Base-by-base conservation (phyloP, 306 rosid genomes). In the Quillaja saponaria region DNA sequence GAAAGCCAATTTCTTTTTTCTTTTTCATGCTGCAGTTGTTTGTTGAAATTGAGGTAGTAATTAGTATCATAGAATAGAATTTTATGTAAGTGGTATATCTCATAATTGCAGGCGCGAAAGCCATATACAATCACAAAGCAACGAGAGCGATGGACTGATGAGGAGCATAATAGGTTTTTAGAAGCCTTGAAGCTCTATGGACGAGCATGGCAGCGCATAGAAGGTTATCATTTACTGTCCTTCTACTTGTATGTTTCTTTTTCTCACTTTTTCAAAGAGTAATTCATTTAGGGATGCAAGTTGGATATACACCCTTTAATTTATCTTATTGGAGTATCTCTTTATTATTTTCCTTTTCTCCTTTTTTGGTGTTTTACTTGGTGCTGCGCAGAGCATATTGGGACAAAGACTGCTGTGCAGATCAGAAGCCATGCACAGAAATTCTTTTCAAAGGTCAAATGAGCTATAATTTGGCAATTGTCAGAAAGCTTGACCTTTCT, bases 361-460 rank as follows among this genome's bases (percentile, higher is more conserved):
- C 33, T 15, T 48, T 59, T 49, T 47, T 19, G 71, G 40, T 70
- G 55, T 46, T 71, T 64, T 70, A 66, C 66, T 72, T 74, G 58
- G 50, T 77, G 69, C 40, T 33, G 35, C 68, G 79, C 94, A 92
- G 99, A 92, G 64, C 99, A 92, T 75, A 86, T 92, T 65, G 99
- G 99, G 78, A 92, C 99, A 48, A 92, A 92, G 82, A 92, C 99
- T 73, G 99, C 96, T 58, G 99, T 92, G 77, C 99, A 92, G 81
- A 92, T 92, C 79, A 71, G 99, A 78, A 92, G 99, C 79, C 99
- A 92, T 81, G 99, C 99, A n/a, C 99, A 92, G 75, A 92, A 92
- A 69, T 92, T 92, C 78, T 92, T 92, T 85, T 79, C 99, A 76
- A 92, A 92, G 99, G 99, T 92, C 66, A 70, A n/a, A 73, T 78